Conservation (phyloP, 768 basidiomycete genomes). For the Mycena rebaudengoi region DNA sequence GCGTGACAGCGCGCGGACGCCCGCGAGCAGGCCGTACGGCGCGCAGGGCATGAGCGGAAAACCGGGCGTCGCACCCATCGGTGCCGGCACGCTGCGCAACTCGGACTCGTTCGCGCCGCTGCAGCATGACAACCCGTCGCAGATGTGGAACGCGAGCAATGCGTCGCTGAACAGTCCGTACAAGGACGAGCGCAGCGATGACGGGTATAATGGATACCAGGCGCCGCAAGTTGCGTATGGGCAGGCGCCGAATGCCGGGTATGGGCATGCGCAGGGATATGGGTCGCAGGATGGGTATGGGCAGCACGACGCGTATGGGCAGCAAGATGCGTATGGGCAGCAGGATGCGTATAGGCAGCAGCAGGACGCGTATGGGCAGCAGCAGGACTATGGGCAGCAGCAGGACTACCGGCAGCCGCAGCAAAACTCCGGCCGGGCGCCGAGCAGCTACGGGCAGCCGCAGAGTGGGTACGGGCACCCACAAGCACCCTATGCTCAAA, state of each 20-base stretch:
- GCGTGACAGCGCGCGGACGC: slow-evolving; percentile 8
- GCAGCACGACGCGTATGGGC: no score
- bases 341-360: no score
- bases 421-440: no score
- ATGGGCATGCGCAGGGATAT: no score
- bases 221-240: not conserved
- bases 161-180: slow-evolving; percentile 3
- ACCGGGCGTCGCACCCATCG: slow-evolving; percentile 12
- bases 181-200: slow-evolving; percentile 16
- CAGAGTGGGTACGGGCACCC: slow-evolving; percentile 6
- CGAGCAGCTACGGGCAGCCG: slow-evolving; percentile 10
- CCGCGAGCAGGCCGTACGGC: slow-evolving; percentile 18
- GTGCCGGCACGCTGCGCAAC: slow-evolving; percentile 21
- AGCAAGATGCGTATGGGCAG: no score
- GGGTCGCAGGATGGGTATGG: no score
- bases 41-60: slow-evolving; percentile 19
- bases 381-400: no score
- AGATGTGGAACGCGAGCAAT: slow-evolving; percentile 22
- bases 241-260: not conserved
- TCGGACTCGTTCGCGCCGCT: slow-evolving; percentile 22
- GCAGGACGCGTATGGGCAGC: no score
- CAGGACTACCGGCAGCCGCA: no score
- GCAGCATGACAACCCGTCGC: slow-evolving; percentile 18
- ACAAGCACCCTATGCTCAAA: slow-evolving; percentile 15
- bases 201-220: not conserved